phyloP scores from a whole-genome alignment of 1,139 yeast genomes.

The Kodamaea sp. region DNA sequence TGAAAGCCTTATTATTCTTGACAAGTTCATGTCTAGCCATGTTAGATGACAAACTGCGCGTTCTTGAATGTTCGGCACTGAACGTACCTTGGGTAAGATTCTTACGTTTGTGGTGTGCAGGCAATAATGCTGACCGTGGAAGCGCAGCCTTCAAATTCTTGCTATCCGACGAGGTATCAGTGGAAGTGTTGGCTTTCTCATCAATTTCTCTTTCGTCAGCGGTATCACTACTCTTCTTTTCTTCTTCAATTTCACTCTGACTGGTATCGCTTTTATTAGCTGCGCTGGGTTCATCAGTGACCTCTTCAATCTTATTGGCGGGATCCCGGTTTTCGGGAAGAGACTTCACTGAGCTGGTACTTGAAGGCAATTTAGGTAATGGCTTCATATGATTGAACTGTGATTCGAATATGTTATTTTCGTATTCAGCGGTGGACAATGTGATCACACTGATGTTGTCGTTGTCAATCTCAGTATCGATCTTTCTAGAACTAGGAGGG shows the following conservation, averaged over 20 bases:
- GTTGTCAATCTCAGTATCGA: slow-evolving; percentile 12
- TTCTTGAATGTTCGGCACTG: background rate
- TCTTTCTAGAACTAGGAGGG: background rate
- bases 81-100: background rate
- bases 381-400: slow-evolving; percentile 43
- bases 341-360: slow-evolving; percentile 1
- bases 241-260: background rate
- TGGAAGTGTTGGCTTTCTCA: background rate
- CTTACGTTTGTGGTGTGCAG: background rate
- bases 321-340: background rate
- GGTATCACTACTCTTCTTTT: background rate
- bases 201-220: background rate
- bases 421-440: slow-evolving; percentile 54
- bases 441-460: slow-evolving; percentile 46
- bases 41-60: slow-evolving; percentile 4
- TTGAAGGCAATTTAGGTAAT: slow-evolving; percentile 27
- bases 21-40: slow-evolving; percentile 19
- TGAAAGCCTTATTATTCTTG: slow-evolving; percentile 36
- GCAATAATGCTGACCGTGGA: background rate
- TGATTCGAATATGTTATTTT: slow-evolving; percentile 52
- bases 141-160: background rate
- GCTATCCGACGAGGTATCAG: background rate
- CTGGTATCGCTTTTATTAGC: background rate
- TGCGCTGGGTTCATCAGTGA: too few relatives aligned
- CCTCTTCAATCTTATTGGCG: background rate